Percentiles rank a stretch among this genome's conserved stretches.
These are phyloP conservation scores for Fusarium foetens DNA, from an alignment of 2,329 filamentous ascomycete species.

Conservation along the genomic window DNA sequence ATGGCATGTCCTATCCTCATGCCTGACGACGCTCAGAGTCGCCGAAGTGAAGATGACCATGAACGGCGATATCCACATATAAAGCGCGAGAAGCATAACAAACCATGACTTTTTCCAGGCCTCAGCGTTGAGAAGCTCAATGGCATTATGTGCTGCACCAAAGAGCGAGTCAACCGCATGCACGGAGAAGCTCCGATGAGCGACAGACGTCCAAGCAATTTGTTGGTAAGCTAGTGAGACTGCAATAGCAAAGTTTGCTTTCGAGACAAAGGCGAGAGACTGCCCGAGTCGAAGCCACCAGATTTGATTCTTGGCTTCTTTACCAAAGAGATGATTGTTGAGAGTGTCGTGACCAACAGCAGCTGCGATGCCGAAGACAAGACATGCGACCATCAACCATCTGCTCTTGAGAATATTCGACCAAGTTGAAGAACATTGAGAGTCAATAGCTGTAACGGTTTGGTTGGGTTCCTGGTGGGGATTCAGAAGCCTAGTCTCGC, in stretches of 20 bases:
- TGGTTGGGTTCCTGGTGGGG: accelerated
- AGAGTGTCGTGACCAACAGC: conserved; percentile 6
- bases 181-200: not conserved
- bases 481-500: not conserved
- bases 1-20: not conserved
- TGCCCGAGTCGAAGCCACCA: conserved; percentile 15
- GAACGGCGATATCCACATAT: conserved; percentile 20
- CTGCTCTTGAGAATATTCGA: not conserved
- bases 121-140: conserved; percentile 20
- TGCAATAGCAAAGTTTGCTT: not conserved
- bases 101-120: conserved; percentile 27
- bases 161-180: conserved; percentile 27
- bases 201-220: not conserved
- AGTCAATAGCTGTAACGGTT: accelerated
- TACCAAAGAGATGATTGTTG: not conserved
- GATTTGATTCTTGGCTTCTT: not conserved
- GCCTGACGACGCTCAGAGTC: conserved; percentile 14
- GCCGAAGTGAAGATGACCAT: conserved; percentile 34
- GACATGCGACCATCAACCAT: conserved; percentile 9
- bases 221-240: conserved; percentile 7
- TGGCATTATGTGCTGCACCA: conserved; percentile 14
- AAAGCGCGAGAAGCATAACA: conserved; percentile 27
- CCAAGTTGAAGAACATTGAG: not conserved
- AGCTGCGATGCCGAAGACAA: not conserved
- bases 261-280: not conserved